Evolutionary conservation across 768 basidiomycete genomes (phyloP), one percentile per base, ranked within the genome.

Genomic region (Postia placenta): DNA sequence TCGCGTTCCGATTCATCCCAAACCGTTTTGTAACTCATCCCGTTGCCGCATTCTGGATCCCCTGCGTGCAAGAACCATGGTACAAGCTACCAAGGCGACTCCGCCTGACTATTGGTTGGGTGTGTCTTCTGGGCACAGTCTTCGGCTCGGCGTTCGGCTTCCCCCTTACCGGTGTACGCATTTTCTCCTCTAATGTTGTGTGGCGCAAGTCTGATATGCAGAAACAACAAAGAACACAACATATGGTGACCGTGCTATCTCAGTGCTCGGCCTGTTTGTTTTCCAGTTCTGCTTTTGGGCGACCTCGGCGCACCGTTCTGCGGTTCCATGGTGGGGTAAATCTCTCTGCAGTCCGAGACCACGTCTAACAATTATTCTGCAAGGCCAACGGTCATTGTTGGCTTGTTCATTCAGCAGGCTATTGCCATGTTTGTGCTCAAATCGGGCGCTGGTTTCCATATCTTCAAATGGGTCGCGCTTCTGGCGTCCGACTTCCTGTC

Each of bases 361-460:
- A n/a, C n/a, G n/a, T n/a, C n/a, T n/a, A n/a, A n/a, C n/a, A n/a
- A n/a, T n/a, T n/a, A 30, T 14, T 20, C 45, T 24, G 2, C 37
- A 86, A n/a, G 85, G 87, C 85, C 80, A 12, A 92, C 91, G n/a
- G 79, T 92, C 58, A 82, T 93, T 49, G 83, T 91, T 42, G 92
- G 92, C 17, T 71, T 94, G 17, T 83, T 92, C 67, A 57, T 85
- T 37, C 92, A 96, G 62, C 91, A 93, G 69, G 79, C 72, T 15
- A 79, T 94, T 40, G 92, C 92, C 1, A 74, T 95, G 38, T 92
- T 95, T 63, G 92, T 94, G 27, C 76, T 96, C 59, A 93, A 92
- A 70, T 78, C 83, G 11, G 69, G 70, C 39, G 91, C 90, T 39
- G 92, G 92, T 17, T 92, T 85, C 67, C 76, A 75, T 19, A 76